Percentiles rank a stretch among this genome's conserved stretches.
phyloP scores from a whole-genome alignment of 768 basidiomycete genomes.

The Botryobasidium botryosum region DNA sequence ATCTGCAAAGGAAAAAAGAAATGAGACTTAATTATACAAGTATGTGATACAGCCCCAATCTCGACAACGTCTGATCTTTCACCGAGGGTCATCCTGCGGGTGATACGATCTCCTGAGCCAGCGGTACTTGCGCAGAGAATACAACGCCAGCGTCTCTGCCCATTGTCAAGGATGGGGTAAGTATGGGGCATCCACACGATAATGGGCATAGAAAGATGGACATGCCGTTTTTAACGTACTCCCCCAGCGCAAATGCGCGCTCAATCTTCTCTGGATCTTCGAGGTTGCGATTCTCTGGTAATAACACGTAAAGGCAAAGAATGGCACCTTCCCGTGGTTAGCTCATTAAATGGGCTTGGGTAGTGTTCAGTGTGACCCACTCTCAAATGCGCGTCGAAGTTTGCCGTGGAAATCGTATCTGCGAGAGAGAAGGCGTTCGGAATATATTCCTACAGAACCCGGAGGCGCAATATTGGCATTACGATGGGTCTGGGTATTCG shows the following conservation, averaged over 20 bases:
- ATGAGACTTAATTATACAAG: too few species aligned
- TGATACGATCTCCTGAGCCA: slow-evolving; percentile 56
- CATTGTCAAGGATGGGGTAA: not conserved
- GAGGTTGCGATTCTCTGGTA: slow-evolving; percentile 51
- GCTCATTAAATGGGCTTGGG: not conserved
- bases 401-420: slow-evolving; percentile 68
- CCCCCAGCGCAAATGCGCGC: slow-evolving; percentile 51
- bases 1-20: too few species aligned
- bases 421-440: slow-evolving; percentile 12
- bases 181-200: not conserved
- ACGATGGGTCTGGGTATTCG: slow-evolving; percentile 73
- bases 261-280: slow-evolving; percentile 57
- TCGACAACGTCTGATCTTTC: too few species aligned
- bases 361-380: slow-evolving; percentile 24
- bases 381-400: slow-evolving; percentile 54
- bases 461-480: slow-evolving; percentile 18
- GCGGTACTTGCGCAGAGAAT: slow-evolving; percentile 68
- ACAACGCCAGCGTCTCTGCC: slow-evolving; percentile 64
- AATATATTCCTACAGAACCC: too few species aligned
- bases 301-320: not conserved
- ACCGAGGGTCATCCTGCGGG: too few species aligned
- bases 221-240: slow-evolving; percentile 75
- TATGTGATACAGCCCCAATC: too few species aligned
- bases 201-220: not conserved
- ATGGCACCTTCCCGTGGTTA: too few species aligned